Conservation (phyloP, 148 eudicot species). For the Limonium bicolor region DNA sequence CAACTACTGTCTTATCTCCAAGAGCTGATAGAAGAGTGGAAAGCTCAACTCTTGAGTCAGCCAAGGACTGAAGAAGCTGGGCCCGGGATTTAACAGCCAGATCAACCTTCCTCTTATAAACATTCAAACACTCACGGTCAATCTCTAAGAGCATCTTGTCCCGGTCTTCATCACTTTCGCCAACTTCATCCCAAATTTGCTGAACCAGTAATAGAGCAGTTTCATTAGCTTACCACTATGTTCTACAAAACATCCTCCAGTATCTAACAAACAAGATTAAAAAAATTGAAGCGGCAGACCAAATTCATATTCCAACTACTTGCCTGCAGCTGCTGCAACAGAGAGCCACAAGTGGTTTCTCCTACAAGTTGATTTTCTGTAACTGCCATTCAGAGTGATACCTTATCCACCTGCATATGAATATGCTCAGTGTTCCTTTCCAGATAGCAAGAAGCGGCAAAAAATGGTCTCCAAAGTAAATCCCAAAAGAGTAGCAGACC, state of each 20-base stretch:
- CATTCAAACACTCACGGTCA: conserved; percentile 92
- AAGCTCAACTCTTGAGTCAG: conserved; percentile 75
- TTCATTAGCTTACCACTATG: conserved; percentile 2
- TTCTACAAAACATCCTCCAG: background rate
- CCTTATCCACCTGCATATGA: too few species aligned
- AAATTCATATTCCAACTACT: background rate
- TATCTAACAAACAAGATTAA: background rate
- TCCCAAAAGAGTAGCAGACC: too few species aligned
- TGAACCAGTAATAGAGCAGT: conserved; percentile 18
- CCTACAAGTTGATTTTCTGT: conserved; percentile 37
- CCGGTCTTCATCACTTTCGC: conserved; percentile 86
- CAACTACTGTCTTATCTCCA: conserved; percentile 66
- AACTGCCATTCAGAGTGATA: conserved; percentile 65
- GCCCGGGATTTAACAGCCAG: conserved; percentile 84
- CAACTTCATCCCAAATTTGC: conserved; percentile 99
- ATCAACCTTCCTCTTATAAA: conserved; percentile 94
- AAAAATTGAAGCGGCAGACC: background rate
- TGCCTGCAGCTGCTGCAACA: conserved; percentile 84
- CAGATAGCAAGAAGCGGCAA: too few species aligned
- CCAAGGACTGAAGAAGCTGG: conserved; percentile 74
- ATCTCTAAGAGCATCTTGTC: conserved; percentile 93
- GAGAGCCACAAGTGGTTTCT: conserved; percentile 65
- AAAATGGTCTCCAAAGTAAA: too few species aligned
- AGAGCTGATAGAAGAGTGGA: conserved; percentile 68
- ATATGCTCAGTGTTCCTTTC: too few species aligned